Evolutionary conservation across 805 yeast species (phyloP).

Genomic region (Cyberlindnera suaveolens): DNA sequence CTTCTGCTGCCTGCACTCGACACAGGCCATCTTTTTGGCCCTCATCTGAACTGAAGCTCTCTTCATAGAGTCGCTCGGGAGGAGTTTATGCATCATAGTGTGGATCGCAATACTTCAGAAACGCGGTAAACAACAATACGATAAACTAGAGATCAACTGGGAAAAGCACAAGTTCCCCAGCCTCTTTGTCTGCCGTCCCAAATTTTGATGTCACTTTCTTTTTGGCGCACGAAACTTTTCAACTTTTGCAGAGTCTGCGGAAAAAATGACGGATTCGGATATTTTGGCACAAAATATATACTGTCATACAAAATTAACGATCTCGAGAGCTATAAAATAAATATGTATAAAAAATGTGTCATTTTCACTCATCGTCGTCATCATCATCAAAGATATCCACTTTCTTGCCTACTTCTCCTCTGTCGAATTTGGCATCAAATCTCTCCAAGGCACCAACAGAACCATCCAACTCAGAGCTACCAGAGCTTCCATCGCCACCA

Average conservation of each 20-base stretch:
- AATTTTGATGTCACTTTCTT: not conserved
- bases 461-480: not conserved
- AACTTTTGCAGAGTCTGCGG: no score
- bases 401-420: conserved; percentile 35
- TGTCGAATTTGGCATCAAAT: conserved; percentile 34
- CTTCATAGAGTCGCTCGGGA: not conserved
- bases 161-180: not conserved
- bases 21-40: conserved; percentile 75
- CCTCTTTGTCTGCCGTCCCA: not conserved
- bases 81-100: not conserved
- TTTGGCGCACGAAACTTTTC: no score
- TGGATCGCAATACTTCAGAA: not conserved
- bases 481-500: not conserved
- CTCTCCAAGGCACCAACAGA: conserved; percentile 14
- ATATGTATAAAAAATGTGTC: not conserved
- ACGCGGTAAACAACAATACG: no score
- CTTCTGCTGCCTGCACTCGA: conserved; percentile 94
- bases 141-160: no score
- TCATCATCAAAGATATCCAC: conserved; percentile 20
- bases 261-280: no score
- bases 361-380: not conserved
- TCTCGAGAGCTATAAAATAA: not conserved
- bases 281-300: no score
- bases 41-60: not conserved
- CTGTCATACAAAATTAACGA: no score